Base-by-base conservation (phyloP, 2,329 filamentous ascomycete species). In the Cadophora gregata region DNA sequence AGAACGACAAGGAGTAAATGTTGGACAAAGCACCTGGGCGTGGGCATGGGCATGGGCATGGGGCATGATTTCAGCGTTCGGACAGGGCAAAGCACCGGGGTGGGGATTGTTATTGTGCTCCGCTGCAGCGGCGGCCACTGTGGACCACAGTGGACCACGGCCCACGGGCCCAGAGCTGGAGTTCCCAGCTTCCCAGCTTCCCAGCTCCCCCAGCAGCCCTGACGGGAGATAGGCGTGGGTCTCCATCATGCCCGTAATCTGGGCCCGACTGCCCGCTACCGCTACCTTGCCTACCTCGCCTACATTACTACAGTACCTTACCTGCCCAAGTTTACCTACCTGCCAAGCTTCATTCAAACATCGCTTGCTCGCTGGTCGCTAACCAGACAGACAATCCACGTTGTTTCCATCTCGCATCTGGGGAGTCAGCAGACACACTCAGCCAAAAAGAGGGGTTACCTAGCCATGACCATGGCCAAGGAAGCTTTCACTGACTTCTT, bases 391-490 rank as follows among this genome's bases (percentile, higher is more conserved):
- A 59, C 36, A 6, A n/a, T 59, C 42, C 55, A 59, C 62, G 53
- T 59, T 56, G 51, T 29, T 63, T 51, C 42, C 21, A 6, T 21
- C 19, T 21, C 4, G 12, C 21, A 6, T 21, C 19, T 21, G 10
- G 12, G 36, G 31, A 36, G 19, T 62, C 59, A 62, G 47, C 59
- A 53, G 59, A 62, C 47, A 38, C 59, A 53, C 45, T 27, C 31
- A 53, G 59, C 45, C 21, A 50, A 51, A 42, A 42, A 53, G 59
- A 53, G 59, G 59, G 50, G 59, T 29, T 16, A 36, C n/a, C n/a
- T n/a, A n/a, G n/a, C n/a, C n/a, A n/a, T n/a, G n/a, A 31, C 53
- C 59, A 25, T 47, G 38, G 59, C 59, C 55, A 65, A 60, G 38
- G 47, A 25, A 48, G 56, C 58, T 27, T 45, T 47, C 45, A 33